These are phyloP conservation scores for Fusarium robinianum DNA, from an alignment of 2,329 filamentous ascomycete species.

Conservation along the genomic window DNA sequence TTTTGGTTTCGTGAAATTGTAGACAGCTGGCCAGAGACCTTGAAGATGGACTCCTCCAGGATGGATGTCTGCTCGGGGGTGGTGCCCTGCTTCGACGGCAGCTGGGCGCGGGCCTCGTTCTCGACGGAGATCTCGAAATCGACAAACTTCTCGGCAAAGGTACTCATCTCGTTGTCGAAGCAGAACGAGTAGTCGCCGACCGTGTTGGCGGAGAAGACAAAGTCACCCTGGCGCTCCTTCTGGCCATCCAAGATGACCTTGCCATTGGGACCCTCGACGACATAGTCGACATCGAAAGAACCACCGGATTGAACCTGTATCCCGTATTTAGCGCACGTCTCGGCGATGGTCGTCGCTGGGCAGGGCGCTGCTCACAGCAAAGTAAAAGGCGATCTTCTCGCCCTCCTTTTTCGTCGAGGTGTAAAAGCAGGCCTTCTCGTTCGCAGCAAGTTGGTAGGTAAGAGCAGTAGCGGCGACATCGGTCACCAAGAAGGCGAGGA, in stretches of 20 bases:
- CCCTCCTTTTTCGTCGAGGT: conserved; percentile 75
- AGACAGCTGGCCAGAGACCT: conserved; percentile 88
- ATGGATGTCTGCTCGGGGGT: conserved; percentile 85
- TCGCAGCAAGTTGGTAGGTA: conserved; percentile 87
- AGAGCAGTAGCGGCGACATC: conserved; percentile 84
- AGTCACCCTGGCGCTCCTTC: conserved; percentile 95
- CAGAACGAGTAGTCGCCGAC: conserved; percentile 93
- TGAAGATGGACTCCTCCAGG: conserved; percentile 93
- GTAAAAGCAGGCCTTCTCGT: conserved; percentile 97
- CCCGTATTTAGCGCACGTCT: conserved; percentile 17
- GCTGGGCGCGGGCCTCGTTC: conserved; percentile 79
- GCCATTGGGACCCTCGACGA: conserved; percentile 79
- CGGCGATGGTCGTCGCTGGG: not conserved
- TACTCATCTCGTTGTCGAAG: conserved; percentile 98
- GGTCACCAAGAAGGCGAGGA: conserved; percentile 72
- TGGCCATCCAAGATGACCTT: conserved; percentile 82
- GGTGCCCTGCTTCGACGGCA: conserved; percentile 87
- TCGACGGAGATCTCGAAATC: conserved; percentile 98
- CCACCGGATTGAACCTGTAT: conserved; percentile 93
- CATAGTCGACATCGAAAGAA: conserved; percentile 95
- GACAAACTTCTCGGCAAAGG: conserved; percentile 94
- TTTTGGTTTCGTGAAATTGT: conserved; percentile 98
- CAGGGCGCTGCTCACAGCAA: conserved; percentile 71
- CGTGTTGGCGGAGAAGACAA: conserved; percentile 92
- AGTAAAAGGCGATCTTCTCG: conserved; percentile 97